A percentile compares a stretch with the other conserved stretches of the same genome.
phyloP scores from a whole-genome alignment of 345 rosid species.

The Rhizophora mangle region DNA sequence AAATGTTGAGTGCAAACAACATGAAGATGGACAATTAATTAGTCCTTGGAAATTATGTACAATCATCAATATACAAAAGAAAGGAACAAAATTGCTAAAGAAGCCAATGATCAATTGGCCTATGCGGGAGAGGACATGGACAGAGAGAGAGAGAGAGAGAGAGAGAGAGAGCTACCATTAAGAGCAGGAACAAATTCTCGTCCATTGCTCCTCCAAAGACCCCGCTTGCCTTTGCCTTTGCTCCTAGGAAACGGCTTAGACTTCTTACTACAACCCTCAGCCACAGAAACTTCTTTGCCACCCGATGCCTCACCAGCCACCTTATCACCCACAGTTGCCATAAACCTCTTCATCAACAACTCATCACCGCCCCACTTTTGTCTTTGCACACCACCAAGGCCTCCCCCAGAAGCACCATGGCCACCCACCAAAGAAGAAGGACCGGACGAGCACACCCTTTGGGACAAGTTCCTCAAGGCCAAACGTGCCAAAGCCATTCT shows the following conservation, averaged over 20 bases:
- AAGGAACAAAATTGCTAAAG: too few relatives aligned
- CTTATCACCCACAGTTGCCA: slow-evolving; percentile 36
- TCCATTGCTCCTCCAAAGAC: slow-evolving; percentile 51
- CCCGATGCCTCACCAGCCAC: slow-evolving; percentile 23
- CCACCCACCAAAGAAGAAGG: slow-evolving; percentile 20
- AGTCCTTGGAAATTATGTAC: too few relatives aligned
- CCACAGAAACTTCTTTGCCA: slow-evolving; percentile 43
- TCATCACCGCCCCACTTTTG: slow-evolving; percentile 22
- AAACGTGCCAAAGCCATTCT: slow-evolving; percentile 64
- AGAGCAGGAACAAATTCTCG: slow-evolving; percentile 48
- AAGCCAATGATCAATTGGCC: too few relatives aligned
- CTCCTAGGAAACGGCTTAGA: slow-evolving; percentile 38
- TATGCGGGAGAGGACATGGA: too few relatives aligned
- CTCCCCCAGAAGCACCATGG: not conserved
- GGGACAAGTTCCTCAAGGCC: slow-evolving; percentile 51
- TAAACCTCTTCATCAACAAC: slow-evolving; percentile 30
- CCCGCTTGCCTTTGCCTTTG: slow-evolving; percentile 47
- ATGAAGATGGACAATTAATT: too few relatives aligned
- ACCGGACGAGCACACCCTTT: slow-evolving; percentile 27
- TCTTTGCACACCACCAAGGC: slow-evolving; percentile 19
- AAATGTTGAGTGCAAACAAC: too few relatives aligned
- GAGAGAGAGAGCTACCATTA: slow-evolving; percentile 34
- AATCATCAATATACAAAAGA: too few relatives aligned
- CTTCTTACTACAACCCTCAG: slow-evolving; percentile 32
- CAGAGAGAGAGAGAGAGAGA: not conserved